Percentiles rank a stretch among this genome's conserved stretches.
These are phyloP conservation scores for Sclerotinia spermophila DNA, from an alignment of 2,329 filamentous ascomycete genomes.

Conservation along the genomic window DNA sequence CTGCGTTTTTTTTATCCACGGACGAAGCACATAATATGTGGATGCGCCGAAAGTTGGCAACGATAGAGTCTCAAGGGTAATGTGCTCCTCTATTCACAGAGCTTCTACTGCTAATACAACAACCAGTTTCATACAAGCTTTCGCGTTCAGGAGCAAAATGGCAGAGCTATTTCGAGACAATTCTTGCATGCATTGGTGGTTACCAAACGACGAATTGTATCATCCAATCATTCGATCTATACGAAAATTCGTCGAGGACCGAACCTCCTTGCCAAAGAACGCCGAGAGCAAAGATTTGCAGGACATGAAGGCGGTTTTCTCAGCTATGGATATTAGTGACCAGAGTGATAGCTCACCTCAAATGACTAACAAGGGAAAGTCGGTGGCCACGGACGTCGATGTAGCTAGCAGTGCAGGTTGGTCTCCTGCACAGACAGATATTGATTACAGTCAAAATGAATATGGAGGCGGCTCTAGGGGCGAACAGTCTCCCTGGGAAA, in stretches of 20 bases:
- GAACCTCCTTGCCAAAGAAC: slow-evolving; percentile 58
- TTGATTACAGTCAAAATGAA: slow-evolving; percentile 3
- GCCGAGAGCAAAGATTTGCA: slow-evolving; percentile 62
- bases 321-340: slow-evolving; percentile 54
- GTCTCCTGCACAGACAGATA: slow-evolving; percentile 10
- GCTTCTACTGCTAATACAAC: slow-evolving; percentile 3
- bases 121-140: slow-evolving; percentile 78
- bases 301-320: slow-evolving; percentile 72
- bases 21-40: slow-evolving; percentile 72
- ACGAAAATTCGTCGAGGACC: slow-evolving; percentile 76
- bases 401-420: slow-evolving; percentile 21
- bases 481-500: slow-evolving; percentile 6
- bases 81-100: background rate
- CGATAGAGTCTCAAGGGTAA: slow-evolving; percentile 76
- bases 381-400: slow-evolving; percentile 9
- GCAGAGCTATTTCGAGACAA: slow-evolving; percentile 69
- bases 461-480: slow-evolving; percentile 12
- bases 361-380: slow-evolving; percentile 18
- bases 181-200: slow-evolving; percentile 79
- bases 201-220: slow-evolving; percentile 76
- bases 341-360: slow-evolving; percentile 22
- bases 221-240: slow-evolving; percentile 71
- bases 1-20: slow-evolving; percentile 73
- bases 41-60: slow-evolving; percentile 74
- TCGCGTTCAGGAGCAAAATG: slow-evolving; percentile 70